Base-by-base conservation (phyloP, 108 stramenopile genomes). In the Cyclotella baltica region DNA sequence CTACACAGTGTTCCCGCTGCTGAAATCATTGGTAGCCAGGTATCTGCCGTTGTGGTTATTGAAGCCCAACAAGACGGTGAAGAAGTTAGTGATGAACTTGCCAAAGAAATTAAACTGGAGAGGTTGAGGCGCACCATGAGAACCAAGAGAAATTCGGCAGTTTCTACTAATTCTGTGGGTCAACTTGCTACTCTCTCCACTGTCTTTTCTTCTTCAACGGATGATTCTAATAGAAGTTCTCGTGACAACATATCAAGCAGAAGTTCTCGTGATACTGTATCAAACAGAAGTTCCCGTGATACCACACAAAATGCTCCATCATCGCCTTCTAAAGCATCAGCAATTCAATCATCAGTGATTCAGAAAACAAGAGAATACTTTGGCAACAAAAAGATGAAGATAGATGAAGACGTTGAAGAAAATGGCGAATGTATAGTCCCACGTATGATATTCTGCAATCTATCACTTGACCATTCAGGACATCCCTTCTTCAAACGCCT, bases 401-500 rank as follows among this genome's bases (percentile, higher is more conserved):
- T 59, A 13, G 61, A 72, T 18, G 64, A 72, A n/a, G n/a, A n/a
- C 64, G 85, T 71, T 22, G 81, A 74, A 35, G 33, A 67, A 16
- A 35, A 59, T 27, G 50, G 59, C 16, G 72, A 64, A 15, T 25
- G 62, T 25, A 51, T 87, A 18, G 72, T 85, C 28, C 83, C 89
- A 10, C 77, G 70, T 22, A 77, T 80, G 64, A 67, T 87, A 1
- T 89, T 90, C 70, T 69, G 78, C 36, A 89, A 90, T 38, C 71
- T 89, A 10, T 55, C 82, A 27, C 67, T 93, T 9, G 90, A 93
- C 46, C 61, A 83, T 18, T 62, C 80, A 11, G 88, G 84, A 16
- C 92, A 93, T 72, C 92, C 92, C 46, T 88, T 88, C 73, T 90
- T 90, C 71, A 85, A 88, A 74, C 85, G 89, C 16, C 69, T 90